phyloP scores from a whole-genome alignment of 306 rosid genomes.

The Citrullus mucosospermus region DNA sequence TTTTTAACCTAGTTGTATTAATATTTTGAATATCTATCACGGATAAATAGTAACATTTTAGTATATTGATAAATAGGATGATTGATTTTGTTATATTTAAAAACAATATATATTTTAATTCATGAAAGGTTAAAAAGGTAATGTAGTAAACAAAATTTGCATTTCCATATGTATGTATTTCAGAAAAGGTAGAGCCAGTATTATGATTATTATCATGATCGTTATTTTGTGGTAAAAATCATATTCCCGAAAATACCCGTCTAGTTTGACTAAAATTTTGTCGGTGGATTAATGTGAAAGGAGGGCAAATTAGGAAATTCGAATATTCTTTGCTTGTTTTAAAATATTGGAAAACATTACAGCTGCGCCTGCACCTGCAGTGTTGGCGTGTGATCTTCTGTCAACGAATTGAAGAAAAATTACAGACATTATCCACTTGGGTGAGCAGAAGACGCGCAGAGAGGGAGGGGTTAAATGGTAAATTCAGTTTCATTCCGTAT shows the following conservation, averaged over 20 bases:
- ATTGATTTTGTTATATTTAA: too few species aligned
- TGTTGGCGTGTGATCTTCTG: constrained; percentile 6
- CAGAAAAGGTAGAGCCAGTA: not conserved
- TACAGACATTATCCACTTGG: not conserved
- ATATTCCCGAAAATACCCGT: constrained; percentile 4
- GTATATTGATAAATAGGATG: too few species aligned
- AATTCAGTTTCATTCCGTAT: not conserved
- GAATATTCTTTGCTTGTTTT: not conserved
- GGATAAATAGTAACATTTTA: too few species aligned
- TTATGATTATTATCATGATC: not conserved
- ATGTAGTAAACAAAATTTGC: too few species aligned
- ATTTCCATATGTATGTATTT: too few species aligned
- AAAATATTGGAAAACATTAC: not conserved
- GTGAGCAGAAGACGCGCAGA: not conserved
- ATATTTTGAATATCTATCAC: too few species aligned
- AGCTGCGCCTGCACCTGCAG: not conserved
- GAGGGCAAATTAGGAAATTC: constrained; percentile 13
- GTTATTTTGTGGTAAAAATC: not conserved
- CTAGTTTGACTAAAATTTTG: not conserved
- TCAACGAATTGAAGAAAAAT: not conserved
- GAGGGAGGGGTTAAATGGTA: not conserved
- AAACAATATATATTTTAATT: too few species aligned
- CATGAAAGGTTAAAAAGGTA: too few species aligned
- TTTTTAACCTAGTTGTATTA: too few species aligned
- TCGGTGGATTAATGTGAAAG: constrained; percentile 17